A percentile compares a stretch with the other conserved stretches of the same genome.
Evolutionary conservation across 73 alveolate genomes (phyloP).

Genomic region (Symbiodinium pilosum): DNA sequence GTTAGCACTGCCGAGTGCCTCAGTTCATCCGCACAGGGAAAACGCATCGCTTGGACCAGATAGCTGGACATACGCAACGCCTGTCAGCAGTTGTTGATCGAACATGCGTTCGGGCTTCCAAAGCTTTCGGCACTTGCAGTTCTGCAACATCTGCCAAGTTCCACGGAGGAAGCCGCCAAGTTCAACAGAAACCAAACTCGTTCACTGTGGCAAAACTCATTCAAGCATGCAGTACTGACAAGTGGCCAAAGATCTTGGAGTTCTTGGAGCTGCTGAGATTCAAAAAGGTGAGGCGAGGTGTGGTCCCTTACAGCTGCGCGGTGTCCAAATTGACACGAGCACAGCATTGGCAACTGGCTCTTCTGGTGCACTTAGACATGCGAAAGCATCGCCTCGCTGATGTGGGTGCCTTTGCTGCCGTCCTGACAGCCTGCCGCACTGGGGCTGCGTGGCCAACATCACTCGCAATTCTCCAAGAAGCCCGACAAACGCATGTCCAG

Average conservation of each 20-base stretch:
- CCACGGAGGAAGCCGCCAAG: no score
- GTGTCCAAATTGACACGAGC: background rate
- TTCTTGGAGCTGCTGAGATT: background rate
- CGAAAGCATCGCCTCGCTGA: conserved; percentile 15
- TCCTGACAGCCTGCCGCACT: conserved; percentile 54
- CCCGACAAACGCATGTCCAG: background rate
- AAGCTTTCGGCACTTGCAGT: no score
- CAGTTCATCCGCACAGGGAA: no score
- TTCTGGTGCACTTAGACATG: background rate
- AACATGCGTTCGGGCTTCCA: no score
- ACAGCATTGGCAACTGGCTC: conserved; percentile 26
- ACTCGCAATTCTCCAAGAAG: background rate
- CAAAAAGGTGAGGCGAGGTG: background rate
- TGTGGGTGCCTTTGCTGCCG: conserved; percentile 34
- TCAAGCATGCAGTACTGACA: conserved; percentile 2
- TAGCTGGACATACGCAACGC: no score
- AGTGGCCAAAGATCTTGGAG: conserved; percentile 30
- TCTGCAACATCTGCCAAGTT: background rate
- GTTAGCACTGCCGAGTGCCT: no score
- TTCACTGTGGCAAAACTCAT: conserved; percentile 15
- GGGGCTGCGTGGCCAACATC: conserved; percentile 34
- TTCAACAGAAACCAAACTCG: background rate
- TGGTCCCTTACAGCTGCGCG: conserved; percentile 26
- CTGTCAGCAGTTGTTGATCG: no score
- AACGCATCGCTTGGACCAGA: no score